Base-by-base conservation (phyloP, 2,329 filamentous ascomycete genomes). In the Verticillium isaacii region DNA sequence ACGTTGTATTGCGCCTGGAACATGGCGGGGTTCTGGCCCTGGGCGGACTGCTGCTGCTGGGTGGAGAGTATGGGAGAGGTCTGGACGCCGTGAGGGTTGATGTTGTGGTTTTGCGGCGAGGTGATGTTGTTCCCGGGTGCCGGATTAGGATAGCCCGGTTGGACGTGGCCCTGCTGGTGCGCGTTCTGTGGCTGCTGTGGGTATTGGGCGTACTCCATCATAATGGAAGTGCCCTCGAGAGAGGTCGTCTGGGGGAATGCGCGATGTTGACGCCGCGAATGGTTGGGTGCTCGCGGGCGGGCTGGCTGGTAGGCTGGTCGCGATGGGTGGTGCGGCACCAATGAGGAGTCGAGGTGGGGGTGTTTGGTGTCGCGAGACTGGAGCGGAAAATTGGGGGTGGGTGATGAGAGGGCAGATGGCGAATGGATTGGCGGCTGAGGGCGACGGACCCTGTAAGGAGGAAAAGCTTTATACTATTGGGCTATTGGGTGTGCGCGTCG, bases 1-100 rank as follows among this genome's bases (percentile, higher is more conserved):
- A 93, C 90, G 62, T 86, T 89, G 73, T 93, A 94, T 66, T 87
- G 82, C 73, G 90, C 85, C 70, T 91, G 86, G 76, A 97, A 97
- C 78, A 88, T 92, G 83, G 89, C 91, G 77, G 90, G 89, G 58
- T 80, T 80, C 68, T 88, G 83, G 71, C 85, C 85, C 65, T 86
- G 85, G 45, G 83, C 80, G 65, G 84, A 82, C 70, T 88, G 90
- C 71, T 90, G 85, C 76, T 95, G 91, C 76, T 95, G 91, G 59
- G 90, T 89, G 32, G 90, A 86, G 61, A 95, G 82, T 65, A 95
- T 92, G 36, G 92, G 91, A 37, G 91, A 95, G 4, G 88, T 87
- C 76, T 94, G 88, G 66, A 85, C 86, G 66, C 82, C 82, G 70
- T 89, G 85, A 69, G 86, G 82, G 67, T 89, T 86, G 70, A 89